These are phyloP conservation scores for Penicillium palitans DNA, from an alignment of 2,329 filamentous ascomycete genomes.

Conservation along the genomic window DNA sequence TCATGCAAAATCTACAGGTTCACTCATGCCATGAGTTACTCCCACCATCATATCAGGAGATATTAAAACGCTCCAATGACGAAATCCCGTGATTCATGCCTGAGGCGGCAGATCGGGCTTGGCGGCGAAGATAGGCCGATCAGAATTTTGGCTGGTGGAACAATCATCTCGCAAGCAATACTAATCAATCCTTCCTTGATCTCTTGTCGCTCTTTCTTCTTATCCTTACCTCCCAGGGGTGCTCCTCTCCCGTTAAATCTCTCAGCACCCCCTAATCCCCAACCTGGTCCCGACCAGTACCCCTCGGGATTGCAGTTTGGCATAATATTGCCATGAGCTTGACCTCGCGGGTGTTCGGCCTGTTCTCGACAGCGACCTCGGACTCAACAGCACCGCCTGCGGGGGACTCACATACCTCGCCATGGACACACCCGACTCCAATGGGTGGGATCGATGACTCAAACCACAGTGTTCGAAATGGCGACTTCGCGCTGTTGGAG, in stretches of 20 bases:
- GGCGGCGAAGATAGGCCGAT: slow-evolving; percentile 36
- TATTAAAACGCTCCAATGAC: not conserved
- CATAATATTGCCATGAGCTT: slow-evolving; percentile 55
- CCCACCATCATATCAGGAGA: not conserved
- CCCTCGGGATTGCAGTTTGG: slow-evolving; percentile 33
- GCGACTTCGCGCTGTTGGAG: slow-evolving; percentile 41
- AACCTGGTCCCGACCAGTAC: slow-evolving; percentile 30
- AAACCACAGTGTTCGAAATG: slow-evolving; percentile 33
- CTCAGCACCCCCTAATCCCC: slow-evolving; percentile 28
- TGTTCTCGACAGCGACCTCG: slow-evolving; percentile 50
- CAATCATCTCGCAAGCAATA: slow-evolving; percentile 8
- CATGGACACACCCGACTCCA: slow-evolving; percentile 33
- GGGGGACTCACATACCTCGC: slow-evolving; percentile 30
- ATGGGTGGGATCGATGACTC: slow-evolving; percentile 12
- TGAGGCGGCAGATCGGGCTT: slow-evolving; percentile 24
- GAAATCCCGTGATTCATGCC: slow-evolving; percentile 8
- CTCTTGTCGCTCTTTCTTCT: slow-evolving; percentile 22
- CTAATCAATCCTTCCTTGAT: slow-evolving; percentile 4
- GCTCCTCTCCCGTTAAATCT: slow-evolving; percentile 13
- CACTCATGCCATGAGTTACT: not conserved
- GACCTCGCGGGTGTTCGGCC: slow-evolving; percentile 54
- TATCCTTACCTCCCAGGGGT: slow-evolving; percentile 16
- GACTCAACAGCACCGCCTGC: slow-evolving; percentile 23
- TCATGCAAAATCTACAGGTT: too few species aligned
- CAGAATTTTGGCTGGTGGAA: slow-evolving; percentile 36